Base-by-base conservation (phyloP, 768 basidiomycete species). In the Termitomyces sp. region DNA sequence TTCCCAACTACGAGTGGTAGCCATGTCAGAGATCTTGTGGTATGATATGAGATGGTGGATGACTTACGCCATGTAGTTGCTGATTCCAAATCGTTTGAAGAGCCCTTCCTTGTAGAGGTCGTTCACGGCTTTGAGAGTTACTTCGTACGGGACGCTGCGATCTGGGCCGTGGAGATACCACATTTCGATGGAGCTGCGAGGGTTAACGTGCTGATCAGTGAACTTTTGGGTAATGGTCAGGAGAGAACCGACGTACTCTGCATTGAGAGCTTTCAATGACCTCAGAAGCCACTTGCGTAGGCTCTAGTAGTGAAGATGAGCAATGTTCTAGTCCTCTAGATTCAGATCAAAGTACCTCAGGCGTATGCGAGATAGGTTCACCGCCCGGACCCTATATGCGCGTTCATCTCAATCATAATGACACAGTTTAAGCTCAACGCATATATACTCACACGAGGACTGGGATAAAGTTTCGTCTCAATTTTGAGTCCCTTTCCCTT, bases 81-180 rank as follows among this genome's bases (percentile, higher is more conserved):
- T 85, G 59, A 87, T 72, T 2, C 85, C 84, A 56, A 86, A 82
- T n/a, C 77, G 75, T 58, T 84, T 80, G 64, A 85, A 85, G 45
- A 77, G 74, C 0, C 85, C 85, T 58, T 84, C 77, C 43, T 79
- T 76, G 63, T 86, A 75, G 12, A 86, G 69, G 45, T 80, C 77
- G 45, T 86, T 74, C 3, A 85, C 71, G 14, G 77, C 81, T 29
- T 77, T 77, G 25, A 82, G 60, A 0, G 85, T 87, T 7, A 81
- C 75, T 61, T 82, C 80, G 54, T 81, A 85, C 0, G 83, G 79
- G 3, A 82, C 79, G 14, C 72, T 77, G 25, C 81, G 75, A 63
- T 87, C 84, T 1, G 85, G 86, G 11, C 76, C 80, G 57, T 87
- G 85, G 31, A 87, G 70, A 59, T 86, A 86, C 68, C 82, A 75